Evolutionary conservation across 768 basidiomycete genomes (phyloP), one percentile per base, ranked within the genome.

Genomic region (Astraeus odoratus): DNA sequence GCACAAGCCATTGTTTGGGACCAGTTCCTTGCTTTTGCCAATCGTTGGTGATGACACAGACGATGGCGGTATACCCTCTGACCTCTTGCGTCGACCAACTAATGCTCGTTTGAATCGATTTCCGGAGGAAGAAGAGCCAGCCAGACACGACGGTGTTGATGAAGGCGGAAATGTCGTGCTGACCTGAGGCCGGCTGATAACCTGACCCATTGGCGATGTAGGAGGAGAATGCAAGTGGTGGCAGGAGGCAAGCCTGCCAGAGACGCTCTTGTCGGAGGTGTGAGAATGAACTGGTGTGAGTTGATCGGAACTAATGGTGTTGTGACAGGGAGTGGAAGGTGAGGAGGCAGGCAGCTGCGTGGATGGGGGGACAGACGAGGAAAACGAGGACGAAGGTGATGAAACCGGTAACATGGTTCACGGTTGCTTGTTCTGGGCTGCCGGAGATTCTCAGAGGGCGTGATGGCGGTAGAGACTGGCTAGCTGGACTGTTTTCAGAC

Each of bases 381-480:
- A 58, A 57, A 74, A 69, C 51, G 74, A 71, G 60, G 72, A 68
- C 25, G 68, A 64, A 48, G 65, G 62, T 36, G 71, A 70, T 36
- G 71, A 70, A 58, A 64, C 63, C 43, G 60, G 56, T 47, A 73
- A 70, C 53, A 61, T 60, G 54, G 68, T 62, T 48, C 63, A 52
- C 43, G 65, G 63, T 54, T 71, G 59, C 57, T 62, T 61, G 57
- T 60, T 64, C 57, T 56, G 62, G 61, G 47, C 58, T 58, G 58
- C 58, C 53, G 55, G 53, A 52, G 52, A 42, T 49, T n/a, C n/a
- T n/a, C n/a, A 47, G 47, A 49, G 53, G 46, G 42, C 47, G 46
- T 51, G 55, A 51, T 53, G 43, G 52, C 52, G 43, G 44, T 39
- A 49, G 51, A 48, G 31, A 35, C 42, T 24, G 42, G 37, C 42